These are phyloP conservation scores for Paecilomyces fulvus DNA, from an alignment of 2,329 filamentous ascomycete genomes.

Conservation along the genomic window DNA sequence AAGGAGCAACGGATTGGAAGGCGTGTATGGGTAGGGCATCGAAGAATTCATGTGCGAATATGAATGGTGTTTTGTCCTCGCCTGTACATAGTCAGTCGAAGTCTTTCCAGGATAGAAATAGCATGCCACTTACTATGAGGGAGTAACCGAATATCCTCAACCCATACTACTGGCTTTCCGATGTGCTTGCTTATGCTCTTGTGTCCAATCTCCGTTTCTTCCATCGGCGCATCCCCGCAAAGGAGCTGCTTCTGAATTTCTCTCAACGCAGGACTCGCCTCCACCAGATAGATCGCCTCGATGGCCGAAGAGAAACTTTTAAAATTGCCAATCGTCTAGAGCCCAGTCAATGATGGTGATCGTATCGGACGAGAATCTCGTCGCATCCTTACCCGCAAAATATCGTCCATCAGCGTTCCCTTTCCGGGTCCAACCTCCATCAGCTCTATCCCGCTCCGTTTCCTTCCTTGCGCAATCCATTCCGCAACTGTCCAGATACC, in stretches of 20 bases:
- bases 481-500: constrained; percentile 94
- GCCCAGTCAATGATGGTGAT: not conserved
- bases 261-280: constrained; percentile 76
- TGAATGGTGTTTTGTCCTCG: constrained; percentile 70
- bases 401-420: constrained; percentile 95
- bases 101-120: constrained; percentile 6
- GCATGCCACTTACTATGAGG: constrained; percentile 51
- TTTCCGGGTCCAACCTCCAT: constrained; percentile 92
- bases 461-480: constrained; percentile 85
- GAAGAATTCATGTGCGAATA: constrained; percentile 97
- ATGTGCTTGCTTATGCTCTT: constrained; percentile 69
- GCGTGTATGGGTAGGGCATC: constrained; percentile 94
- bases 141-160: constrained; percentile 78
- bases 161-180: constrained; percentile 72
- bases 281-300: constrained; percentile 85
- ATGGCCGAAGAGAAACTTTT: constrained; percentile 66
- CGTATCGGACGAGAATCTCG: constrained; percentile 5
- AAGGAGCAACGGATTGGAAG: constrained; percentile 65
- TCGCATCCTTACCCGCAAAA: constrained; percentile 60
- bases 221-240: constrained; percentile 61
- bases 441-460: constrained; percentile 66
- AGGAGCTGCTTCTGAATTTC: constrained; percentile 71
- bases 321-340: constrained; percentile 75
- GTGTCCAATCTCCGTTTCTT: constrained; percentile 64
- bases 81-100: constrained; percentile 33